Conservation (phyloP, 371 early-diverging fungal genomes). For the Lichtheimia ramosa region DNA sequence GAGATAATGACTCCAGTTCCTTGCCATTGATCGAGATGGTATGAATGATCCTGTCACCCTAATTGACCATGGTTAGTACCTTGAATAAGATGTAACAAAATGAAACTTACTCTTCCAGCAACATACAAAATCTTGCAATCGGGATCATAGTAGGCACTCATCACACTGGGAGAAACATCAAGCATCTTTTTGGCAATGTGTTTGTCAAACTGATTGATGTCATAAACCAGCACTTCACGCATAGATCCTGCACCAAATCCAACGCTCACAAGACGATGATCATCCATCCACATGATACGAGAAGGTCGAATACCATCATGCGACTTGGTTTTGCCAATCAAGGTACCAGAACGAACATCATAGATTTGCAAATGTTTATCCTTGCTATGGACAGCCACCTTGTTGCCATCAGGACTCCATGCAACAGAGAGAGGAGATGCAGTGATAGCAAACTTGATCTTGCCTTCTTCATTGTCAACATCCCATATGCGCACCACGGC, state of each 20-base stretch:
- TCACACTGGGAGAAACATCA: slow-evolving; percentile 77
- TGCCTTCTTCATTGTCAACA: slow-evolving; percentile 29
- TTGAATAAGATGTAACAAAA: neutral
- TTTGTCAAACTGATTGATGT: slow-evolving; percentile 37
- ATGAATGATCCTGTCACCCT: slow-evolving; percentile 60
- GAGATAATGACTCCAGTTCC: slow-evolving; percentile 50
- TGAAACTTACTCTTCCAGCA: slow-evolving; percentile 55
- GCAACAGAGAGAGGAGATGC: slow-evolving; percentile 45
- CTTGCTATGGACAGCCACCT: slow-evolving; percentile 61
- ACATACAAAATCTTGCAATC: slow-evolving; percentile 67
- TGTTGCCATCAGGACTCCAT: slow-evolving; percentile 68
- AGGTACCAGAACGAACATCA: slow-evolving; percentile 59
- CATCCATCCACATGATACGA: slow-evolving; percentile 70
- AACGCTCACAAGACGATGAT: slow-evolving; percentile 57
- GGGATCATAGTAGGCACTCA: slow-evolving; percentile 67
- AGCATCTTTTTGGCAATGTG: slow-evolving; percentile 46
- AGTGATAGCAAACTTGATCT: slow-evolving; percentile 17
- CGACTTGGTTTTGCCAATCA: slow-evolving; percentile 53
- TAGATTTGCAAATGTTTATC: slow-evolving; percentile 70
- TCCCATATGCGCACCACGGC: slow-evolving; percentile 59
- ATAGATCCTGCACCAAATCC: slow-evolving; percentile 67
- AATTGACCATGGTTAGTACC: neutral
- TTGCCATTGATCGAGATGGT: slow-evolving; percentile 29
- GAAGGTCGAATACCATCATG: slow-evolving; percentile 75
- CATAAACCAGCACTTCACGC: slow-evolving; percentile 68